Evolutionary conservation across 495 filamentous ascomycete species (phyloP), one percentile per base, ranked within the genome.

Genomic region (Diplogelasinospora grovesii): DNA sequence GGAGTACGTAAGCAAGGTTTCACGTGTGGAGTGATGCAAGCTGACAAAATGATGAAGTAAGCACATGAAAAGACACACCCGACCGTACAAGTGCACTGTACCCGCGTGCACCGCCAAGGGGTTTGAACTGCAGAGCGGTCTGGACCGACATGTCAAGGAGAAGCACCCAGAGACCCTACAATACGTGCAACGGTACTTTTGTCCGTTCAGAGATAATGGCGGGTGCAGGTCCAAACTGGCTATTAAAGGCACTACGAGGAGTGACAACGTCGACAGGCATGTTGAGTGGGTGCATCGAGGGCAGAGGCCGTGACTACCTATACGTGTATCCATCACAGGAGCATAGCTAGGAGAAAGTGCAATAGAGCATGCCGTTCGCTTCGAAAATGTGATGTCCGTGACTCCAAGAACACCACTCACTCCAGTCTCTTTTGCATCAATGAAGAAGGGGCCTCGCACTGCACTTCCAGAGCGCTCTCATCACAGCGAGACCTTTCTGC

Each of bases 91-190:
- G 20, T 45, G 42, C 42, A 5, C 23, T n/a, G 42, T 39, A 15
- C 25, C 18, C 25, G n/a, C 34, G 14, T 46, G 43, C 20, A 3
- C 18, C 15, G n/a, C n/a, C n/a, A n/a, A 15, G 36, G 43, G 5
- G 11, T 46, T 46, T 36, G 16, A 46, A 23, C 10, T 46, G 24
- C 21, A 34, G 15, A 36, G 16, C 43, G 43, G 28, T 15, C 43
- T 39, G 1, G 14, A 38, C 13, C 35, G 35, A 4, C 43, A 40
- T 22, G 14, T 30, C 25, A 13, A 39, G 10, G 43, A 33, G 20
- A 46, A 8, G 25, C 43, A 43, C 18, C n/a, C n/a, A n/a, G n/a
- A n/a, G 22, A 46, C 15, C 13, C 43, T 18, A 31, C n/a, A n/a
- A n/a, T n/a, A 46, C 15, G 36, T 28, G 26, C 10, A 24, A 19